Evolutionary conservation across 2,329 filamentous ascomycete species (phyloP).

Genomic region (Xylariaceae sp.): DNA sequence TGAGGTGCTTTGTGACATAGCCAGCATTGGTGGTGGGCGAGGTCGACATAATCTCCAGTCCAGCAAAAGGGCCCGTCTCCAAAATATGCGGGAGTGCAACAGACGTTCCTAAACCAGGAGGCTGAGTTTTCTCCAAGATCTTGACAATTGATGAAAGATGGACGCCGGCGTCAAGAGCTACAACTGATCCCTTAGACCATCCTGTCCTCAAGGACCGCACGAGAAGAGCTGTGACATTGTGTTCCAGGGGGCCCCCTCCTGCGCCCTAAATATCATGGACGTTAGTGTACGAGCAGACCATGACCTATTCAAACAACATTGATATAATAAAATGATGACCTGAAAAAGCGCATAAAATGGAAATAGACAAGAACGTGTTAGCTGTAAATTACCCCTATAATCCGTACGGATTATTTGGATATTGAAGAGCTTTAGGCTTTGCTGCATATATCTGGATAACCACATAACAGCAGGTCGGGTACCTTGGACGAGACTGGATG

Average conservation of each 20-base stretch:
- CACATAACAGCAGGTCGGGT: too few species aligned
- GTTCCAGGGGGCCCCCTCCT: conserved; percentile 83
- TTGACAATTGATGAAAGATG: conserved; percentile 80
- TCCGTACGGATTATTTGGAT: too few species aligned
- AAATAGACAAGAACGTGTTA: background rate
- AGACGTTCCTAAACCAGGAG: conserved; percentile 33
- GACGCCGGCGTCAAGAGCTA: conserved; percentile 92
- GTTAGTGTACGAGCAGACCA: conserved; percentile 7
- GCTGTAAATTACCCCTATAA: background rate
- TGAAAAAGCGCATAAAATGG: background rate
- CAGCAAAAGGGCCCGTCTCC: conserved; percentile 69
- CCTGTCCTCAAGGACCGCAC: conserved; percentile 73
- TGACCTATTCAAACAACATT: background rate
- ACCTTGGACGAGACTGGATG: too few species aligned
- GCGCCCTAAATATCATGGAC: conserved; percentile 56
- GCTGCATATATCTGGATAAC: background rate
- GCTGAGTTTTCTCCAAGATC: conserved; percentile 60
- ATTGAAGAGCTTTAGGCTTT: background rate
- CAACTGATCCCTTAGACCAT: conserved; percentile 76
- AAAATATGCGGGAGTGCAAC: conserved; percentile 50
- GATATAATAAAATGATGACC: background rate
- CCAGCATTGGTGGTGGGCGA: conserved; percentile 72
- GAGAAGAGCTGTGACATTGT: conserved; percentile 83
- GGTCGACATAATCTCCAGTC: conserved; percentile 62
- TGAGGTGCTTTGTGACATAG: conserved; percentile 69